Base-by-base conservation (phyloP, 2,329 filamentous ascomycete species). In the Neonectria faginata region DNA sequence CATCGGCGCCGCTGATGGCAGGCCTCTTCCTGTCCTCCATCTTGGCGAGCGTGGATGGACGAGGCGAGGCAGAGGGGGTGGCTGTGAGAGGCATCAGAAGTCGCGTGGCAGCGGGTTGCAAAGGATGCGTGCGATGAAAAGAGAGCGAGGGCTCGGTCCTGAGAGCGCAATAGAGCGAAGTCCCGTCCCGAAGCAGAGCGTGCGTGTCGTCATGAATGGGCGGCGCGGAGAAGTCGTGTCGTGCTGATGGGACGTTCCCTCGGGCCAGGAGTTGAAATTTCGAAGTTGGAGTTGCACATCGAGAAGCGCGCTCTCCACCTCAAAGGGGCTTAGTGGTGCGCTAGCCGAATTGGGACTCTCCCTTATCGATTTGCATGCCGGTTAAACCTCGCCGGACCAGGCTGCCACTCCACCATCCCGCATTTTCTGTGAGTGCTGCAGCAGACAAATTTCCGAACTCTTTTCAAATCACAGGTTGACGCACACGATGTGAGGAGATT, bases 1-100 rank as follows among this genome's bases (percentile, higher is more conserved):
- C 93, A 79, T 96, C 92, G 76, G 88, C 84, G 78, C 91, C 92
- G 81, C 88, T 87, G 74, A 91, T 87, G 78, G 94, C 92, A 78
- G 94, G 92, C 88, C 96, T 90, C 88, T 99, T 99, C 88, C 96
- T 93, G 86, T 98, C 96, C 88, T 99, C 96, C 95, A 98, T 99
- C 88, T 96, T 97, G 85, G 89, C 85, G 83, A 92, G 86, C 87
- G 90, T 90, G 84, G 93, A 91, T 85, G 92, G 89, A 88, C 89
- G 88, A 86, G 90, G 86, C 78, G 83, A 81, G 81, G 90, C 86
- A 82, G 89, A 87, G 79, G 86, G 86, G 74, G 88, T 87, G 83
- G 92, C 91, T 84, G 92, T 89, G 88, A 92, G 88, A 91, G 90
- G 90, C 93, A 97, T 97, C 87, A 93, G 92, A 91, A 86, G 72